Evolutionary conservation across 257 asterid species (phyloP).

Genomic region (Fraxinus excelsior): DNA sequence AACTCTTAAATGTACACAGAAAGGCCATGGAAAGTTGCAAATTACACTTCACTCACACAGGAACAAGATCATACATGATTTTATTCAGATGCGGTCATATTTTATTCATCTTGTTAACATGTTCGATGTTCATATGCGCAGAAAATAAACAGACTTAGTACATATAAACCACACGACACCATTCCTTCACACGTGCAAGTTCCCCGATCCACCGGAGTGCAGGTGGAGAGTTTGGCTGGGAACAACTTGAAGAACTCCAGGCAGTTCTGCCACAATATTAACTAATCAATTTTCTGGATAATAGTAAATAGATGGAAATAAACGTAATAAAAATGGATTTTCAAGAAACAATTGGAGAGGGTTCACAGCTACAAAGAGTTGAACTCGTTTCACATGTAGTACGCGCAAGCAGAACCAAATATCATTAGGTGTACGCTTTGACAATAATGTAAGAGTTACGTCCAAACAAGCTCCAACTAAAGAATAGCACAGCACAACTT

Average conservation of each 20-base stretch:
- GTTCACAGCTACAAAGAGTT: background rate
- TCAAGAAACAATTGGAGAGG: background rate
- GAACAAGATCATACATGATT: background rate
- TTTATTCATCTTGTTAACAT: background rate
- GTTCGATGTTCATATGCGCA: background rate
- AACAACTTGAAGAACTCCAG: conserved; percentile 21
- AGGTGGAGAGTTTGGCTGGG: conserved; percentile 17
- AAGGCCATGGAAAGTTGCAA: background rate
- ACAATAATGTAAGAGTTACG: background rate
- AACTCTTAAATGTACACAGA: background rate
- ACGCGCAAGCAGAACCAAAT: background rate
- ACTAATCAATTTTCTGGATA: background rate
- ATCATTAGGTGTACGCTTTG: background rate
- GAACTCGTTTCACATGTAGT: background rate
- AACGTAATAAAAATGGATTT: background rate
- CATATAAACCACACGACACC: background rate
- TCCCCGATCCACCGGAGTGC: background rate
- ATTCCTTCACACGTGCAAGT: background rate
- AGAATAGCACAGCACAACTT: background rate
- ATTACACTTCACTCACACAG: too few relatives aligned
- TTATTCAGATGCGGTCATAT: background rate
- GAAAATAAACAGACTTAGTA: background rate
- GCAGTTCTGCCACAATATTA: conserved; percentile 3
- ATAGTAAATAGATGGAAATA: background rate
- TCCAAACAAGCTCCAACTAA: background rate